Evolutionary conservation across 768 basidiomycete species (phyloP), one percentile per base, ranked within the genome.

Genomic region (Leccinum fibrillosum): DNA sequence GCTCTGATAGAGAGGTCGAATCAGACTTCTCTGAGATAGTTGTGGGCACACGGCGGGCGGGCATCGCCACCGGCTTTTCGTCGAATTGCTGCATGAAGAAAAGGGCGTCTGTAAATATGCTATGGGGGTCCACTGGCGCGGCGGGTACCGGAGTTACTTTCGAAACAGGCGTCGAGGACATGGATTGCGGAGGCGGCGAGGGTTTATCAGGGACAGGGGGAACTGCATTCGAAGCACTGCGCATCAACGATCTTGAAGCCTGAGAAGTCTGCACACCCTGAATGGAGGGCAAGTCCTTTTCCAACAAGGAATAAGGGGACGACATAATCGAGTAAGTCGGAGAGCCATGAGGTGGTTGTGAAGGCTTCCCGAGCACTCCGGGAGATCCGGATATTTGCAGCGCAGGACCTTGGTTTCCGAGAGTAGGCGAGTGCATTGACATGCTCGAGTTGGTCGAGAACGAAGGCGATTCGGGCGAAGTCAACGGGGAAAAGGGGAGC

Each of bases 81-180:
- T 80, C 78, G 52, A 80, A 70, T 61, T 88, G 81, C 58, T 83
- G 83, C 82, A 90, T 86, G 67, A 84, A 88, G 72, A 82, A 89
- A 45, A 89, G 69, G 12, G 86, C 84, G 66, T 88, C 86, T 54
- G 77, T 73, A 50, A 77, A 74, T 26, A 87, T 64, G 47, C 74
- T 74, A 49, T 77, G 67, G n/a, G 74, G 60, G 21, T 69, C 71
- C 34, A 59, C 48, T 21, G 44, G 56, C 1, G 47, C 47, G 47
- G 57, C 32, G 12, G 64, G 51, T 30, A 57, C 55, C 21, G 63
- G 61, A 5, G 62, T 52, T 26, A 66, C 50, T 69, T 71, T 75
- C 70, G 66, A 62, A 25, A 59, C 32, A 12, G 69, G 56, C 65
- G 70, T 73, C 66, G 61, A 58, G 59, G 61, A 57, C 37, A 61